Base-by-base conservation (phyloP, 495 filamentous ascomycete genomes). In the Aspergillus ellipticus region DNA sequence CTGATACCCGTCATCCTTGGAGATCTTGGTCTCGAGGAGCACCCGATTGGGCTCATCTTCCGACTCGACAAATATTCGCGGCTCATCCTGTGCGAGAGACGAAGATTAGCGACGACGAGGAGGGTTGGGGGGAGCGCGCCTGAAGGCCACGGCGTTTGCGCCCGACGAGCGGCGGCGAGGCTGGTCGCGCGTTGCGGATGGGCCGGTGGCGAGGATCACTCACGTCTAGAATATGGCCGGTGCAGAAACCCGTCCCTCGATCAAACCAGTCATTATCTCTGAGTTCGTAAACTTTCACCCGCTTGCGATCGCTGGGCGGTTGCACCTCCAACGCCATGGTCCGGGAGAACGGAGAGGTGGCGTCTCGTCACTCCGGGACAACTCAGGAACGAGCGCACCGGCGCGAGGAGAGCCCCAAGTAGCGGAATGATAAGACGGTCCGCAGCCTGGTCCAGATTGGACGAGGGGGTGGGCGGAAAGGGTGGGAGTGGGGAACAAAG, bases 201-300 rank as follows among this genome's bases (percentile, higher is more conserved):
- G 37, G 53, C 24, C 28, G 58, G 33, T 21, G 52, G 24, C 46
- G 42, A 48, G 43, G 42, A 53, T 57, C 54, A 77, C 89, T 80
- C 83, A 97, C 92, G 70, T 85, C 81, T 48, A 86, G 73, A 55
- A 89, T 83, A 60, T 83, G 82, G 21, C 90, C 92, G 21, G 81
- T 89, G 71, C 94, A 98, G 72, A 97, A 97, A 43, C 94, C 94
- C 17, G 94, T 98, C 49, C 94, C 94, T 57, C 95, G 81, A 75
- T 98, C 94, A 69, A 92, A 96, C 94, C 94, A 98, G 82, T 98
- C 95, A 81, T 94, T 96, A 74, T 96, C 90, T 64, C 87, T 89
- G 59, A 98, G 82, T 76, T 98, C 94, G 72, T 98, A 98, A 63
- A 98, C 94, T 79, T 98, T 98, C 63, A 98, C 94, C 79, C 94